Conservation (phyloP, 176 grass and related monocot species). For the Guadua angustifolia region DNA sequence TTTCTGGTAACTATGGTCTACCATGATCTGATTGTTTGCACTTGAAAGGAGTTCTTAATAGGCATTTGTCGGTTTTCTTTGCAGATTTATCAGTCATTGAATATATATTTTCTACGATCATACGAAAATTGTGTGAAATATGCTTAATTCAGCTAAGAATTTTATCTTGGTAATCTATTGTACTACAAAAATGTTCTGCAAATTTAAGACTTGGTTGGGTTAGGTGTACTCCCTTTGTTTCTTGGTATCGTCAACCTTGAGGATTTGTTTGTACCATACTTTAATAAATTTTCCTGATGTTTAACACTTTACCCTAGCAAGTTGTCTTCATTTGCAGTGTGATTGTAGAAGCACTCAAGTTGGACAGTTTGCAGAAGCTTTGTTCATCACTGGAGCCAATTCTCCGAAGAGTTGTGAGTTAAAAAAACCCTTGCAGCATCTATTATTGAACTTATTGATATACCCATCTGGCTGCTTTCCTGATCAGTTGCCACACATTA, state of each 20-base stretch:
- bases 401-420: constrained; percentile 95
- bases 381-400: constrained; percentile 96
- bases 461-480: constrained; percentile 26
- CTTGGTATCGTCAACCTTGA: not conserved
- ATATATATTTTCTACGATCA: not conserved
- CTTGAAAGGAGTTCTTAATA: not conserved
- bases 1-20: too few relatives aligned
- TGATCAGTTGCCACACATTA: constrained; percentile 24
- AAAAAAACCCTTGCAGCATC: not conserved
- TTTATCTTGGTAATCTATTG: not conserved
- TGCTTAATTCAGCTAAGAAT: not conserved
- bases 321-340: constrained; percentile 60
- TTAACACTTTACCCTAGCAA: constrained; percentile 14
- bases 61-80: not conserved
- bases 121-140: too few relatives aligned
- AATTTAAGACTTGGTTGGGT: not conserved
- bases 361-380: constrained; percentile 94
- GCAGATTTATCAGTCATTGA: not conserved
- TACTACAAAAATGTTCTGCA: constrained; percentile 15
- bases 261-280: not conserved
- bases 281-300: constrained; percentile 12
- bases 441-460: constrained; percentile 27
- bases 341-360: constrained; percentile 93
- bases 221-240: not conserved
- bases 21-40: not conserved